Base-by-base conservation (phyloP, 2,329 filamentous ascomycete genomes). In the Polychaeton citri region DNA sequence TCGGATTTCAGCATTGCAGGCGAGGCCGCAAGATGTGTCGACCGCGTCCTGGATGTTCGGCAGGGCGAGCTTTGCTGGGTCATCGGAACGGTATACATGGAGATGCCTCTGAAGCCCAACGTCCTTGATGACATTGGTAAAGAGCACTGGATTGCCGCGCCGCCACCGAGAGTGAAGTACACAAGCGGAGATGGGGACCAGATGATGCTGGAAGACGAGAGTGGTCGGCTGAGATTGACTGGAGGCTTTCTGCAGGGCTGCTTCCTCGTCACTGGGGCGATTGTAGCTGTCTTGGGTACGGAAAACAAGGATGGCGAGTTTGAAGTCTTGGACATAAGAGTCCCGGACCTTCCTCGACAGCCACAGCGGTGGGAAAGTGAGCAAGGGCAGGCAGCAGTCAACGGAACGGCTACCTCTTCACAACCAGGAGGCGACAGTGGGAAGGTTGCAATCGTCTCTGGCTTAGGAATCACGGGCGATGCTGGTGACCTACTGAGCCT, bases 61-160 rank as follows among this genome's bases (percentile, higher is more conserved):
- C 90, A 96, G 64, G 90, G 90, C 43, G 79, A 95, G 62, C 66
- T 96, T 21, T 96, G 88, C 63, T 98, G 88, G 86, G 81, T 98
- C 12, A 72, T 79, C 0, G 90, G 92, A 12, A 98, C 90, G 0
- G 76, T 96, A 20, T 98, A 93, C 58, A 93, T 96, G 81, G 85
- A 96, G 44, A 87, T 98, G 84, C 75, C 82, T 2, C 61, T 95
- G 51, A 98, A 98, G 63, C 90, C 92, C 1, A 93, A 92, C 53
- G 88, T 98, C 56, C 65, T 98, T 21, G 87, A 95, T 40, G 90
- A 98, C 50, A 82, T 98, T 30, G 81, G 83, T 28, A 93, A 92
- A 61, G 88, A 92, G 81, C 82, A 87, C 54, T 95, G 84, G 79
- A 85, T 93, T 40, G 79, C 83, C 1, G 85, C 82, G 1, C 86